phyloP scores from a whole-genome alignment of 2,329 filamentous ascomycete genomes.

The Cucurbitaria berberidis region DNA sequence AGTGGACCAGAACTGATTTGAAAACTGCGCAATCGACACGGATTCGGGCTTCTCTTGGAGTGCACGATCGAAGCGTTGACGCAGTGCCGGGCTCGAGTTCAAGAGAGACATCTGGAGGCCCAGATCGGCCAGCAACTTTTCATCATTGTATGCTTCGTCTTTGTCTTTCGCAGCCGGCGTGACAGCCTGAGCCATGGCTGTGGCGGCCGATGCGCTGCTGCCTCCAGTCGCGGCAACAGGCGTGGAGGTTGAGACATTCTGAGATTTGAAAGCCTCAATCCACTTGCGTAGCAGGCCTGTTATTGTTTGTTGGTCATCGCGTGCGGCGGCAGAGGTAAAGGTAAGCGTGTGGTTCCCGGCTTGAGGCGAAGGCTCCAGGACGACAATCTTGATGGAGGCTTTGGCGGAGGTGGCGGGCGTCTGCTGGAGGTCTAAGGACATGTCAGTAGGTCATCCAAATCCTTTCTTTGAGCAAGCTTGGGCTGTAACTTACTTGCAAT shows the following conservation, averaged over 20 bases:
- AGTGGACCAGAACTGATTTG: slow-evolving; percentile 92
- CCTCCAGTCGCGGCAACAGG: slow-evolving; percentile 31
- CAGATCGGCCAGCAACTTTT: slow-evolving; percentile 75
- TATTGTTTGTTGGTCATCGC: slow-evolving; percentile 82
- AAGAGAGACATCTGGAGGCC: slow-evolving; percentile 87
- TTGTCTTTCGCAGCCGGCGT: slow-evolving; percentile 50
- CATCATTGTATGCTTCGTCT: slow-evolving; percentile 80
- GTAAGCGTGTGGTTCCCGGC: slow-evolving; percentile 81
- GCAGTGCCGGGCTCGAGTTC: slow-evolving; percentile 75
- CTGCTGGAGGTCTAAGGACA: slow-evolving; percentile 80
- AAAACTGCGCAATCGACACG: slow-evolving; percentile 80
- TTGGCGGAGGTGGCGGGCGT: slow-evolving; percentile 87
- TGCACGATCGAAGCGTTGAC: slow-evolving; percentile 86
- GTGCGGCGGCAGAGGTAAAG: slow-evolving; percentile 82
- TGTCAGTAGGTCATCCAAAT: slow-evolving; percentile 12
- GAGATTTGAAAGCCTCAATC: slow-evolving; percentile 72
- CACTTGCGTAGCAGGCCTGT: slow-evolving; percentile 80
- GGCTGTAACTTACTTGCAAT: slow-evolving; percentile 75
- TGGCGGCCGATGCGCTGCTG: slow-evolving; percentile 65
- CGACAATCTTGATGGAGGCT: slow-evolving; percentile 92
- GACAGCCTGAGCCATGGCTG: slow-evolving; percentile 78
- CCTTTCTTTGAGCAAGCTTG: slow-evolving; percentile 4
- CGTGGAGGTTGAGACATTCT: slow-evolving; percentile 44
- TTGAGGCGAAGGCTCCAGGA: slow-evolving; percentile 66
- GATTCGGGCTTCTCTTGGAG: slow-evolving; percentile 82